phyloP scores from a whole-genome alignment of 106 monocot species.

The Apostasia shenzhenica region DNA sequence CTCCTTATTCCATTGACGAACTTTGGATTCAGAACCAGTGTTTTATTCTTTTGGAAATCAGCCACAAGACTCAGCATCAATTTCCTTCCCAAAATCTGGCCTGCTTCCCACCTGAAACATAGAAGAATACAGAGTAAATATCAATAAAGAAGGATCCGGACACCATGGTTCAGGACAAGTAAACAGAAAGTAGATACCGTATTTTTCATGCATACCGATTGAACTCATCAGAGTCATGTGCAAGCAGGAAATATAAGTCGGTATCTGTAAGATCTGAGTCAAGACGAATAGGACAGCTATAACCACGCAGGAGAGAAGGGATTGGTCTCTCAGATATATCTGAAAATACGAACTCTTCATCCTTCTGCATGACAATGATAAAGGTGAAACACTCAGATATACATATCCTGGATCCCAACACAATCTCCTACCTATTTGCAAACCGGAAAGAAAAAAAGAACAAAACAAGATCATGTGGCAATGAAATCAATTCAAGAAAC shows the following conservation, averaged over 20 bases:
- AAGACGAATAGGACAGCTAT: slow-evolving; percentile 90
- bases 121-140: neutral
- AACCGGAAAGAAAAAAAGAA: too few relatives aligned
- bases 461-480: too few relatives aligned
- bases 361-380: slow-evolving; percentile 46
- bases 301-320: slow-evolving; percentile 82
- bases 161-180: neutral
- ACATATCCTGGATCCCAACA: too few relatives aligned
- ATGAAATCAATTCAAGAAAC: too few relatives aligned
- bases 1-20: slow-evolving; percentile 79
- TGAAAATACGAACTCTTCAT: slow-evolving; percentile 88
- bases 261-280: slow-evolving; percentile 86
- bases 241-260: slow-evolving; percentile 85
- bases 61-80: slow-evolving; percentile 82
- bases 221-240: slow-evolving; percentile 96
- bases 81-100: slow-evolving; percentile 85
- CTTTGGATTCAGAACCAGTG: slow-evolving; percentile 58
- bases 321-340: slow-evolving; percentile 73
- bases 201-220: slow-evolving; percentile 49
- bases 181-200: too few relatives aligned
- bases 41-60: slow-evolving; percentile 72
- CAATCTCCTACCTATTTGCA: too few relatives aligned
- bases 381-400: neutral
- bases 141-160: neutral
- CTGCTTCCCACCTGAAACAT: slow-evolving; percentile 86